A percentile compares a stretch with the other conserved stretches of the same genome.
These are phyloP conservation scores for Aspergillus diversus DNA, from an alignment of 495 filamentous ascomycete species.

Conservation along the genomic window DNA sequence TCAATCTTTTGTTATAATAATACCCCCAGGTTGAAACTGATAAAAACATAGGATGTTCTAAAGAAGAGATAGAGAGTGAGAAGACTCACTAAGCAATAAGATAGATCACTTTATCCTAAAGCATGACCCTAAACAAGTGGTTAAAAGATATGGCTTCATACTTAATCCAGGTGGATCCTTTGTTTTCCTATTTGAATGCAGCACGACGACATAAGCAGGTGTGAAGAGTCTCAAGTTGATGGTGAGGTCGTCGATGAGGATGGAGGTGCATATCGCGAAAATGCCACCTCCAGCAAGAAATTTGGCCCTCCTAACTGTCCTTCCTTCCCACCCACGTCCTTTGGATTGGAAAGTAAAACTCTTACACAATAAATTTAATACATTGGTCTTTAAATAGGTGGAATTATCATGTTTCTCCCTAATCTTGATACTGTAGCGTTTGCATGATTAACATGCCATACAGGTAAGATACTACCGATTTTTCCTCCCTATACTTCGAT, in stretches of 20 bases:
- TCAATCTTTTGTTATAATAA: neutral
- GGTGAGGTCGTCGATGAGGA: constrained; percentile 6
- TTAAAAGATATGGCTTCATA: neutral
- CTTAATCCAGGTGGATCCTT: neutral
- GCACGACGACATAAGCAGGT: constrained; percentile 6
- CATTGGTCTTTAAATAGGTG: no score
- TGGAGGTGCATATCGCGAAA: constrained; percentile 18
- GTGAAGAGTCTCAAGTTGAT: neutral
- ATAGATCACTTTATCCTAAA: neutral
- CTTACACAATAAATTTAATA: no score
- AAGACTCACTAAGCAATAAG: neutral
- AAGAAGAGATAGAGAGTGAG: neutral
- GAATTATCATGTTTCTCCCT: no score
- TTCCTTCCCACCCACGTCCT: no score
- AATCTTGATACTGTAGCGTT: no score
- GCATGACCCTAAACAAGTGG: neutral
- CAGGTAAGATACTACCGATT: no score
- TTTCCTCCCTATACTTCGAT: no score
- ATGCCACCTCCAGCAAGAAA: constrained; percentile 16
- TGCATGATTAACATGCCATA: no score
- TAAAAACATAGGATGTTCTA: neutral
- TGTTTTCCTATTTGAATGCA: neutral
- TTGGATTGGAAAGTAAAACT: no score
- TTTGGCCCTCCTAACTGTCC: no score
- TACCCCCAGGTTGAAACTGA: neutral